phyloP scores from a whole-genome alignment of 208 protist species.

The Novymonas esmeraldas region DNA sequence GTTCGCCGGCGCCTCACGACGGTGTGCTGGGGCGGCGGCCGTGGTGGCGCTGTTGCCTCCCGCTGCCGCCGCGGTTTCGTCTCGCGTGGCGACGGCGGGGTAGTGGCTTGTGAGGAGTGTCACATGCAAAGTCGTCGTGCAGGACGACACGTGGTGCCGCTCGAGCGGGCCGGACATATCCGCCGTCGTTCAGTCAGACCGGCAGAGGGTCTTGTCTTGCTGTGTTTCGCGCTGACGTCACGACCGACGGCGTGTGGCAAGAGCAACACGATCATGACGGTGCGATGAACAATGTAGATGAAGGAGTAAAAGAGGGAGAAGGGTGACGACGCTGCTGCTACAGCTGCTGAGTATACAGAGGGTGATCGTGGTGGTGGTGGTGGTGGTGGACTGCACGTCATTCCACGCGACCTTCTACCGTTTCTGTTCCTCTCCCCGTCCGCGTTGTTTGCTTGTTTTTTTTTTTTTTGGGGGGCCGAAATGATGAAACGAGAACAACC shows the following conservation, averaged over 20 bases:
- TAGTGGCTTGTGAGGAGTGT: constrained; percentile 33
- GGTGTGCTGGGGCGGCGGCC: not conserved
- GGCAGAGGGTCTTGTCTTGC: too few species aligned
- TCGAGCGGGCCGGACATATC: not conserved
- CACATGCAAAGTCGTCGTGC: constrained; percentile 26
- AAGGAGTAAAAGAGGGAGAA: not conserved
- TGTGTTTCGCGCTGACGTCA: too few species aligned
- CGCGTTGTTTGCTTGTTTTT: too few species aligned
- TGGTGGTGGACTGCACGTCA: too few species aligned
- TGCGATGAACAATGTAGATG: too few species aligned
- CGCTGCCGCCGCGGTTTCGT: constrained; percentile 1
- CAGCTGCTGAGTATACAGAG: too few species aligned
- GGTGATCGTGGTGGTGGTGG: too few species aligned
- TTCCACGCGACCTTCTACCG: too few species aligned
- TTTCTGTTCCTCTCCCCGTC: too few species aligned
- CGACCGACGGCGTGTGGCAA: too few species aligned
- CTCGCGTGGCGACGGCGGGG: not conserved
- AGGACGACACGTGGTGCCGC: not conserved
- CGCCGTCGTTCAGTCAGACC: not conserved
- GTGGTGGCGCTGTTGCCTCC: not conserved
- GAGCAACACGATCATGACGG: too few species aligned
- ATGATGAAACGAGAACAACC: constrained; percentile 6
- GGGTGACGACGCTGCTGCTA: too few species aligned
- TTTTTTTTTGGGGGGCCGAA: constrained; percentile 16
- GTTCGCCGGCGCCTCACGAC: constrained; percentile 4